phyloP scores from a whole-genome alignment of 148 eudicot genomes.

The Hydrangea macrophylla region DNA sequence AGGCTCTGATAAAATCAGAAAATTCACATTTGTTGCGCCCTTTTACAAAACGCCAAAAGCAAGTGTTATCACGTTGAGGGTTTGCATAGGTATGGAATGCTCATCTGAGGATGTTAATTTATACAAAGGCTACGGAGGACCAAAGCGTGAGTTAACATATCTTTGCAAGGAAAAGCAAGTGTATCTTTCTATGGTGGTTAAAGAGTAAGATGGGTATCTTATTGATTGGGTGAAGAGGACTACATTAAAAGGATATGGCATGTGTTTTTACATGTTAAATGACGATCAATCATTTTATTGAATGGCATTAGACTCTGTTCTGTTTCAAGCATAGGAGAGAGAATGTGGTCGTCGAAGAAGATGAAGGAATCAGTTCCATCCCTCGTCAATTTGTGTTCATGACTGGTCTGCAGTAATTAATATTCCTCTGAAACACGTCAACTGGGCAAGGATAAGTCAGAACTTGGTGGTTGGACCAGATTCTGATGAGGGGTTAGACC shows the following conservation, averaged over 20 bases:
- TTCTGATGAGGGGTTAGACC: not conserved
- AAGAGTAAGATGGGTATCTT: constrained; percentile 8
- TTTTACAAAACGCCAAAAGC: constrained; percentile 64
- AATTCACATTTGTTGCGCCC: constrained; percentile 45
- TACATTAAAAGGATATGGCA: not conserved
- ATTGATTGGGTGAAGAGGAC: not conserved
- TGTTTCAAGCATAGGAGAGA: not conserved
- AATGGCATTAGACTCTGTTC: not conserved
- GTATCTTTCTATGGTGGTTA: constrained; percentile 31
- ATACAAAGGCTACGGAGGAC: constrained; percentile 49
- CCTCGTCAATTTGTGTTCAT: not conserved
- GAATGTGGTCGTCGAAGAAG: not conserved
- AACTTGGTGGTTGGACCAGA: not conserved
- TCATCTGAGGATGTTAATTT: constrained; percentile 30
- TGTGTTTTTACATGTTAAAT: constrained; percentile 1
- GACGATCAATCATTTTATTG: not conserved
- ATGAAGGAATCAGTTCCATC: not conserved
- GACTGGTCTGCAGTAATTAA: not conserved
- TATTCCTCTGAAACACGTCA: not conserved
- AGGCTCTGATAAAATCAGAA: constrained; percentile 27
- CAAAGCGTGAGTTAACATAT: constrained; percentile 43
- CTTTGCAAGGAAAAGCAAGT: constrained; percentile 59
- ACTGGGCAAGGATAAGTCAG: not conserved
- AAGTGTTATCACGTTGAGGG: constrained; percentile 42
- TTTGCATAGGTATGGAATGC: constrained; percentile 67